Percentiles rank a stretch among this genome's conserved stretches.
These are phyloP conservation scores for Blastocrithidia nonstop DNA, from an alignment of 208 protist species.

Conservation along the genomic window DNA sequence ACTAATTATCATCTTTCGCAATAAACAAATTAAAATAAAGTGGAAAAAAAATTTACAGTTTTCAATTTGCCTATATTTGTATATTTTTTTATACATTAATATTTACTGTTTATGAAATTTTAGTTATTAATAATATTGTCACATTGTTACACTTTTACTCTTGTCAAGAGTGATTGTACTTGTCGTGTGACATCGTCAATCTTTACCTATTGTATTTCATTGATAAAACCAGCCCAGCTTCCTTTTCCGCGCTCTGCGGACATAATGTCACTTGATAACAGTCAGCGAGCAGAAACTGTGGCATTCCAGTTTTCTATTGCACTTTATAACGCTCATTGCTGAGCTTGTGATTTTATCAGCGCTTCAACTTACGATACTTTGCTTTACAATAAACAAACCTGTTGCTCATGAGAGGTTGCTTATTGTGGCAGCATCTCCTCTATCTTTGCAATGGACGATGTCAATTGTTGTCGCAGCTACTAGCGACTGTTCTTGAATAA, in stretches of 20 bases:
- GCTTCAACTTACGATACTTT: slow-evolving; percentile 27
- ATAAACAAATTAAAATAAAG: neutral
- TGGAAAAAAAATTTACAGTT: neutral
- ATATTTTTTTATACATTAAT: too few relatives aligned
- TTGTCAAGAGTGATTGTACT: too few relatives aligned
- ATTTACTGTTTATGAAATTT: too few relatives aligned
- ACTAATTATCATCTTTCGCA: too few relatives aligned
- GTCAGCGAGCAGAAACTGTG: slow-evolving; percentile 39
- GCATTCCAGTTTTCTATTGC: slow-evolving; percentile 52
- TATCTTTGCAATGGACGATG: slow-evolving; percentile 22
- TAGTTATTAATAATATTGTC: too few relatives aligned
- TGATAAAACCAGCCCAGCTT: slow-evolving; percentile 50
- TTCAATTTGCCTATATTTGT: too few relatives aligned
- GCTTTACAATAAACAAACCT: slow-evolving; percentile 17
- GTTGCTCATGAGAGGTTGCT: slow-evolving; percentile 24
- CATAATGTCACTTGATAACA: slow-evolving; percentile 28
- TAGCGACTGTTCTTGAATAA: slow-evolving; percentile 29
- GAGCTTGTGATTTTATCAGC: slow-evolving; percentile 41
- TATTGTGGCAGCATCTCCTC: slow-evolving; percentile 28
- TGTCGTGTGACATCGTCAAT: too few relatives aligned
- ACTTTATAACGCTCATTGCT: slow-evolving; percentile 59
- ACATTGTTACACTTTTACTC: too few relatives aligned
- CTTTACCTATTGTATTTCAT: slow-evolving; percentile 28
- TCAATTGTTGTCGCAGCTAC: slow-evolving; percentile 30
- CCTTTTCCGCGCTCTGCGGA: slow-evolving; percentile 46